Conservation (phyloP, 208 protist genomes). For the Leishmania amazonensis region DNA sequence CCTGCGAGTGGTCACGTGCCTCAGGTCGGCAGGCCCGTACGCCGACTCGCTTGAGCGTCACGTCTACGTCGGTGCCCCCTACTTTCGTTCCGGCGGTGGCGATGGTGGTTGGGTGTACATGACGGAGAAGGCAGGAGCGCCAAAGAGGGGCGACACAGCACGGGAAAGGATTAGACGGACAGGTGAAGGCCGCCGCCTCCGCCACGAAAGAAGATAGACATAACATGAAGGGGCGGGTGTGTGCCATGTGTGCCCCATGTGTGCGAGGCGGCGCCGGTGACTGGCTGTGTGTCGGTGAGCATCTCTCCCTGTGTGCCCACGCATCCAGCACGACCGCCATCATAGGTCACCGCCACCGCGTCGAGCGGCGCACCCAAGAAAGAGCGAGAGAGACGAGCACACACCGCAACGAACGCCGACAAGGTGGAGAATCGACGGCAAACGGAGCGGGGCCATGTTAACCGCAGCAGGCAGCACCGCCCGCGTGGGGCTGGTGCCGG, state of each 20-base stretch:
- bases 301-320: not conserved
- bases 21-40: not conserved
- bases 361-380: slow-evolving; percentile 1
- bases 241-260: not conserved
- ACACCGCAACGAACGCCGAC: too few species aligned
- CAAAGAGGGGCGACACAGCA: not conserved
- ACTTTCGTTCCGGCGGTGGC: too few species aligned
- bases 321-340: not conserved
- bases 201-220: too few species aligned
- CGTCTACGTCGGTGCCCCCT: not conserved
- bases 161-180: not conserved
- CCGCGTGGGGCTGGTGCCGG: not conserved
- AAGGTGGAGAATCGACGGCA: not conserved
- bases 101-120: slow-evolving; percentile 6
- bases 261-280: not conserved
- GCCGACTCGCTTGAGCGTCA: not conserved
- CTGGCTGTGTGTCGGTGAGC: not conserved
- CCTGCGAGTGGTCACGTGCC: not conserved
- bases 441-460: not conserved
- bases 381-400: not conserved
- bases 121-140: not conserved
- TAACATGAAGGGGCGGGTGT: not conserved
- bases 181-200: too few species aligned
- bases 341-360: not conserved
- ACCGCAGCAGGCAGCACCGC: not conserved